phyloP scores from a whole-genome alignment of 164 flowering plant species.

The Vitis labrusca region DNA sequence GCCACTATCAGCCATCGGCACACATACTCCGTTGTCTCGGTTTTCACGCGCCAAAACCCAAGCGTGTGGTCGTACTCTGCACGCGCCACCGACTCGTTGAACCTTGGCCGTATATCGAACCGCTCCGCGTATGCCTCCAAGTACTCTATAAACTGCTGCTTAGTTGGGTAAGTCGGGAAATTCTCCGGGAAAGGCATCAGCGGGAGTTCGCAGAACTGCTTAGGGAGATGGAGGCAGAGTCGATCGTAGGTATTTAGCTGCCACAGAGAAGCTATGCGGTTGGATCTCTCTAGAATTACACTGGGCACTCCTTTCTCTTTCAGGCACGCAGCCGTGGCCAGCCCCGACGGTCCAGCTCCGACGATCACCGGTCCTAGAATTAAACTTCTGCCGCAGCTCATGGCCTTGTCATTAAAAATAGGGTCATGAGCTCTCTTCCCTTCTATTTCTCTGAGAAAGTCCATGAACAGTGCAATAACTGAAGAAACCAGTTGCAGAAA shows the following conservation, averaged over 20 bases:
- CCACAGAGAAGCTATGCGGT: conserved; percentile 76
- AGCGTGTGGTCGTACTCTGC: conserved; percentile 43
- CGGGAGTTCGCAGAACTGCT: conserved; percentile 75
- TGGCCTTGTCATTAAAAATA: conserved; percentile 4
- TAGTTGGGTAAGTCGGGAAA: conserved; percentile 64
- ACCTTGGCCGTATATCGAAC: conserved; percentile 46
- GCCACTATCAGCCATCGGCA: conserved; percentile 67
- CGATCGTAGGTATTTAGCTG: conserved; percentile 69
- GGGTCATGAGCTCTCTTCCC: conserved; percentile 54
- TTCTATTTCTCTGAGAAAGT: conserved; percentile 50
- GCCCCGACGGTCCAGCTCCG: conserved; percentile 81
- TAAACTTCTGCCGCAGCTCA: conserved; percentile 11
- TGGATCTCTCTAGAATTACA: conserved; percentile 53
- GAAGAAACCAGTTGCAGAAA: conserved; percentile 2
- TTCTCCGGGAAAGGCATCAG: conserved; percentile 50
- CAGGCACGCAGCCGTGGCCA: conserved; percentile 65
- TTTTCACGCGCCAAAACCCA: conserved; percentile 55
- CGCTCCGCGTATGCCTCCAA: conserved; percentile 37
- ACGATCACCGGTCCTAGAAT: conserved; percentile 64
- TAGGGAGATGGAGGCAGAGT: conserved; percentile 63
- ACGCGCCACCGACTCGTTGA: conserved; percentile 36
- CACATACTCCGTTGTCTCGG: conserved; percentile 28
- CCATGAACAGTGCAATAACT: conserved; percentile 23
- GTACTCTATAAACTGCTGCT: conserved; percentile 51
- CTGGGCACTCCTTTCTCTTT: conserved; percentile 43